phyloP scores from a whole-genome alignment of 1,284 basidiomycete genomes.

The Tausonia pullulans region DNA sequence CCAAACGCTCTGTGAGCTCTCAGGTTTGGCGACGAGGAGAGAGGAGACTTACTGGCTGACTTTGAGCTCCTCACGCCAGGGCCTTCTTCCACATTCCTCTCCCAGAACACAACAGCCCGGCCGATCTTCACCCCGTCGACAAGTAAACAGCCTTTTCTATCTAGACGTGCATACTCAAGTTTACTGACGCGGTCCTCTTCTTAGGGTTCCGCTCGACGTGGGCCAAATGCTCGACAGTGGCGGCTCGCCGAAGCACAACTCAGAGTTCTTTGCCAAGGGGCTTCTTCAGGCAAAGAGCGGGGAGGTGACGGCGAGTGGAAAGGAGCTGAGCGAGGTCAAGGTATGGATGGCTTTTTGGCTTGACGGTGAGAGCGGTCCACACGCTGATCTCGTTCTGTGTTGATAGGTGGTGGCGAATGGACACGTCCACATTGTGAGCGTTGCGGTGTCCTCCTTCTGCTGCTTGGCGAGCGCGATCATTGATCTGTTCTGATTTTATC shows the following conservation, averaged over 20 bases:
- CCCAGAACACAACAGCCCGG: constrained; percentile 40
- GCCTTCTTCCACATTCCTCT: constrained; percentile 92
- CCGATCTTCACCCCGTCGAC: constrained; percentile 1
- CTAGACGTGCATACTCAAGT: background rate
- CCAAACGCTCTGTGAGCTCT: constrained; percentile 57
- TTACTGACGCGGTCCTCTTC: constrained; percentile 16
- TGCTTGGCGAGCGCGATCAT: no score
- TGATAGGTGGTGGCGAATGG: constrained; percentile 60
- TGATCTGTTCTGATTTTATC: no score
- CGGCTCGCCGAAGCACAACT: constrained; percentile 58
- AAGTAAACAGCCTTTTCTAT: background rate
- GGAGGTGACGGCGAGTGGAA: constrained; percentile 41
- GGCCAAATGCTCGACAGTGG: constrained; percentile 52
- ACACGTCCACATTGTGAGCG: constrained; percentile 60
- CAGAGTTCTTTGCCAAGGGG: constrained; percentile 69
- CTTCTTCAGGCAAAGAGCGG: constrained; percentile 46
- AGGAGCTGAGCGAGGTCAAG: constrained; percentile 56
- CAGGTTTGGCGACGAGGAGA: background rate
- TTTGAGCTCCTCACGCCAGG: background rate
- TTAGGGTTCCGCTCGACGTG: constrained; percentile 55
- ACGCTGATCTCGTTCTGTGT: background rate
- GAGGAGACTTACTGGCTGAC: background rate
- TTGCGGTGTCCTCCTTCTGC: background rate
- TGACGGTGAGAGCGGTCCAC: no score
- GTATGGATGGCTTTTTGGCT: constrained; percentile 1